Percentiles rank a stretch among this genome's conserved stretches.
These are phyloP conservation scores for Rhytidhysteron rufulum DNA, from an alignment of 2,329 filamentous ascomycete genomes.

Conservation along the genomic window DNA sequence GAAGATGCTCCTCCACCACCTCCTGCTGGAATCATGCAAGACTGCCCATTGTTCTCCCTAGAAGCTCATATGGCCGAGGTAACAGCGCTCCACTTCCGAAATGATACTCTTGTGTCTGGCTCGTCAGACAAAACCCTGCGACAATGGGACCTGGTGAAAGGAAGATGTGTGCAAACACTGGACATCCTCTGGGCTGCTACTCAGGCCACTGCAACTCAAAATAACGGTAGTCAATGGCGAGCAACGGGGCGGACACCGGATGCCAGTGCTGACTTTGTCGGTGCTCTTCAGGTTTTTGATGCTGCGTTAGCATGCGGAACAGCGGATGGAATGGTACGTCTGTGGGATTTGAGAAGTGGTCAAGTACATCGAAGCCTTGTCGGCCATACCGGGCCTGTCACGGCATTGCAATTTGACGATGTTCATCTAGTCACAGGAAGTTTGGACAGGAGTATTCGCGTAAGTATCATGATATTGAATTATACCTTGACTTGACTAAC, in stretches of 20 bases:
- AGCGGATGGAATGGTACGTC: slow-evolving; percentile 90
- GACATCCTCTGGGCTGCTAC: slow-evolving; percentile 98
- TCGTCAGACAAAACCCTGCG: slow-evolving; percentile 96
- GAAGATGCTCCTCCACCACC: slow-evolving; percentile 69
- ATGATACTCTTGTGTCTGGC: slow-evolving; percentile 86
- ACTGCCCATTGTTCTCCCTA: slow-evolving; percentile 85
- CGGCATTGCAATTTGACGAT: slow-evolving; percentile 93
- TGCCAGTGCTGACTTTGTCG: slow-evolving; percentile 82
- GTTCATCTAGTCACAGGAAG: slow-evolving; percentile 92
- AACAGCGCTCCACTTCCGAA: slow-evolving; percentile 86
- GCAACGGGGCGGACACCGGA: slow-evolving; percentile 64
- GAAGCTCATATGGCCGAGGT: slow-evolving; percentile 91
- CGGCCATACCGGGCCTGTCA: slow-evolving; percentile 91
- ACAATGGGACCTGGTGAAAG: slow-evolving; percentile 96
- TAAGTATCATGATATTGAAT: slow-evolving; percentile 49
- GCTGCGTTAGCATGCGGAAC: slow-evolving; percentile 93
- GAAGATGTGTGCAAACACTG: slow-evolving; percentile 94
- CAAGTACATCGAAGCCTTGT: slow-evolving; percentile 96
- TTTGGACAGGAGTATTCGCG: slow-evolving; percentile 85
- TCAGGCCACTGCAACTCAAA: slow-evolving; percentile 69
- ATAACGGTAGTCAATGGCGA: slow-evolving; percentile 64
- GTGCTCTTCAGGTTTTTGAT: slow-evolving; percentile 92
- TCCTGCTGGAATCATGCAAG: slow-evolving; percentile 71
- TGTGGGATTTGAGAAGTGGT: slow-evolving; percentile 95
- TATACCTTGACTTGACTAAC: slow-evolving; percentile 19